Percentiles rank a stretch among this genome's conserved stretches.
Conservation (phyloP, 2,329 filamentous ascomycete genomes). For the Colletotrichum spaethianum region DNA sequence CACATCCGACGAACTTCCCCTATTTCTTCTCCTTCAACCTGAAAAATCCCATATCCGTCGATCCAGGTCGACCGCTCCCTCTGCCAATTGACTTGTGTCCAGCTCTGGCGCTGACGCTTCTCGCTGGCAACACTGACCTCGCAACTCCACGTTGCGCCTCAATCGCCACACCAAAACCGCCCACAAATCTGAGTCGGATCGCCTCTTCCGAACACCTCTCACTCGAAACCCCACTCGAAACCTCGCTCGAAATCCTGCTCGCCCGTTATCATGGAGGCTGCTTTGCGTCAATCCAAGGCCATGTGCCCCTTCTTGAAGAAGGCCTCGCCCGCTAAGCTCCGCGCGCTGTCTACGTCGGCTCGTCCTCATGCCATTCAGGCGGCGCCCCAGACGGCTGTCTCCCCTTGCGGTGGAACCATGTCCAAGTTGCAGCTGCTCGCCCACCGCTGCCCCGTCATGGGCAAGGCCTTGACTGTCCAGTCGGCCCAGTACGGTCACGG, state of each 20-base stretch:
- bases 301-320: constrained; percentile 98
- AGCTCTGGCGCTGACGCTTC: constrained; percentile 31
- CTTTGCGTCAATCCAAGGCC: constrained; percentile 94
- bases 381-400: constrained; percentile 65
- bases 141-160: constrained; percentile 8
- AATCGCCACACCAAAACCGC: constrained; percentile 32
- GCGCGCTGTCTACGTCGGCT: constrained; percentile 85
- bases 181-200: constrained; percentile 18
- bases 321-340: constrained; percentile 91
- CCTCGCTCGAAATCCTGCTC: constrained; percentile 8
- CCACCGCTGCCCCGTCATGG: constrained; percentile 98
- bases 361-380: constrained; percentile 51
- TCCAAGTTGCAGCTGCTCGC: constrained; percentile 96
- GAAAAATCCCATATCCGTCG: constrained; percentile 14
- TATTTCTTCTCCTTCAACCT: background rate
- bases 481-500: constrained; percentile 68
- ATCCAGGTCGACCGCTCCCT: constrained; percentile 18
- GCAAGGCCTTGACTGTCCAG: constrained; percentile 95
- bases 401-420: constrained; percentile 91
- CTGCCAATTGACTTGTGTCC: constrained; percentile 36
- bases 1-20: constrained; percentile 6
- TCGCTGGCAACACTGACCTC: constrained; percentile 26
- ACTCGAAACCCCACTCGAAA: constrained; percentile 6
- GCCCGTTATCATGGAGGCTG: constrained; percentile 81
- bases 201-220: background rate